These are phyloP conservation scores for Alternaria hordeiaustralica DNA, from an alignment of 2,329 filamentous ascomycete genomes.

Conservation along the genomic window DNA sequence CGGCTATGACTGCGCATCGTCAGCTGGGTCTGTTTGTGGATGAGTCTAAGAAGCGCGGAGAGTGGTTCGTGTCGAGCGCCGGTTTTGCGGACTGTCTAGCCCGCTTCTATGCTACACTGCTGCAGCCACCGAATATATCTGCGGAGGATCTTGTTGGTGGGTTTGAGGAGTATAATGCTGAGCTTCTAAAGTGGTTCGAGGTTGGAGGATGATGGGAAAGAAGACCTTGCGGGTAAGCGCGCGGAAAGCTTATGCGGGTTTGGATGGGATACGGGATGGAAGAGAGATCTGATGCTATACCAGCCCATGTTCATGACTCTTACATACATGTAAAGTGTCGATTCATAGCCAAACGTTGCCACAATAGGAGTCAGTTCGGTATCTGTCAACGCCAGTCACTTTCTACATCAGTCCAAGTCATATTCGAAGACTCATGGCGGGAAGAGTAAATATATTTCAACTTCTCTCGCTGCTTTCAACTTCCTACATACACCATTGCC, in stretches of 20 bases:
- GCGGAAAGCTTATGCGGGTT: too few relatives aligned
- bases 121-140: rapidly evolving
- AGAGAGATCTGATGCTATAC: not conserved
- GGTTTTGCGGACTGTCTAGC: too few relatives aligned
- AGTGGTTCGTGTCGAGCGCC: too few relatives aligned
- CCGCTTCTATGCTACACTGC: not conserved
- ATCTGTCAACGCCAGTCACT: not conserved
- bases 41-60: too few relatives aligned
- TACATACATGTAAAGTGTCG: not conserved
- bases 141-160: not conserved
- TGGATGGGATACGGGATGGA: too few relatives aligned
- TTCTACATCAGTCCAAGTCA: not conserved
- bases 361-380: not conserved
- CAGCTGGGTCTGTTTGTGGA: not conserved
- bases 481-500: not conserved
- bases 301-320: not conserved
- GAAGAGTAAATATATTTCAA: not conserved
- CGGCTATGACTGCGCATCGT: not conserved
- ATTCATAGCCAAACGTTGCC: not conserved
- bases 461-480: not conserved
- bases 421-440: not conserved
- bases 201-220: too few relatives aligned
- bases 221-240: too few relatives aligned
- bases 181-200: not conserved
- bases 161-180: not conserved